Conservation (phyloP, 768 basidiomycete species). For the Auricularia heimuer region DNA sequence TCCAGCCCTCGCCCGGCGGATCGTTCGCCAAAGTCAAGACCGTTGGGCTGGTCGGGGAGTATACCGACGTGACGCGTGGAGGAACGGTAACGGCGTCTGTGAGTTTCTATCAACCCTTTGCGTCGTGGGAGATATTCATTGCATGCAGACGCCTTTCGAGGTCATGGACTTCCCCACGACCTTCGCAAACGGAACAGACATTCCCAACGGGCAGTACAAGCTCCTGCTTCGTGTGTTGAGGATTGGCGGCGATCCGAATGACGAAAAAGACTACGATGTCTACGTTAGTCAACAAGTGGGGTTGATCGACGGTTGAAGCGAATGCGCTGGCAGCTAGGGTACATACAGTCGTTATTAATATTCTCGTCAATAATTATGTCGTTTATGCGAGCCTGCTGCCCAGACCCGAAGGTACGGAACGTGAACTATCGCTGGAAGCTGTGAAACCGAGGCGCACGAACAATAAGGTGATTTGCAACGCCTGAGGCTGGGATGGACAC, state of each 20-base stretch:
- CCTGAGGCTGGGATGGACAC: no score
- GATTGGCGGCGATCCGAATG: neutral
- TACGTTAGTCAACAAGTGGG: neutral
- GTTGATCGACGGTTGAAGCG: neutral
- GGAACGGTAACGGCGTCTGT: neutral
- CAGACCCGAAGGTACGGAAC: no score
- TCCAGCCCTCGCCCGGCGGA: neutral
- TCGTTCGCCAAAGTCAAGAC: slow-evolving; percentile 3
- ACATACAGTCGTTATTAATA: no score
- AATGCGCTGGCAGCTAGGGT: no score
- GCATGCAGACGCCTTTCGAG: neutral
- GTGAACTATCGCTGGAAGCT: no score
- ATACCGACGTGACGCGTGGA: neutral
- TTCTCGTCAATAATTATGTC: no score
- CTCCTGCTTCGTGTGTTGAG: neutral
- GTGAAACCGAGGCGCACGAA: no score
- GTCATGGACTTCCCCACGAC: neutral
- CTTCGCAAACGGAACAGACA: neutral
- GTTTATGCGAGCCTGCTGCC: no score
- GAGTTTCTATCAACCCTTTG: neutral
- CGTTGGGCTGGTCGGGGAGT: neutral
- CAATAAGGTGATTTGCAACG: no score
- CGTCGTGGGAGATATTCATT: neutral
- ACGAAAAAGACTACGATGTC: neutral
- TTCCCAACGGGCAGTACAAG: neutral